phyloP scores from a whole-genome alignment of 805 yeast genomes.

The Clavispora santaluciae region DNA sequence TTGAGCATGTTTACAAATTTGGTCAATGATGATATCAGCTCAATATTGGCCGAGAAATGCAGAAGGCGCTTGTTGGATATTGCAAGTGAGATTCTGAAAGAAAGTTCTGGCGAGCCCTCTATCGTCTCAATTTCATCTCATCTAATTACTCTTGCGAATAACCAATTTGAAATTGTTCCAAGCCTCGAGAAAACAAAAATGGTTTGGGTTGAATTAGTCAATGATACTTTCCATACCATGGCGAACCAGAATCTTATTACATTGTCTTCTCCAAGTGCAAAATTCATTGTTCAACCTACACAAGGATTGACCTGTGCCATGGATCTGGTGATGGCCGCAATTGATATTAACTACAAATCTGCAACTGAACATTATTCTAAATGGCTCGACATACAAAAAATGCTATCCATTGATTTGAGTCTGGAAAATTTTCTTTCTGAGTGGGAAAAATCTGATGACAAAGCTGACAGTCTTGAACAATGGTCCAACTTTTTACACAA shows the following conservation, averaged over 20 bases:
- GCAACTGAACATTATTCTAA: constrained; percentile 19
- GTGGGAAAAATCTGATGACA: constrained; percentile 3
- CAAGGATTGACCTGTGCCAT: not conserved
- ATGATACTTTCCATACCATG: constrained; percentile 13
- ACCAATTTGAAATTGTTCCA: constrained; percentile 36
- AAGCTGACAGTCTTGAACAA: constrained; percentile 30
- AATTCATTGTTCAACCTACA: not conserved
- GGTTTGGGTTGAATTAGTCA: constrained; percentile 18
- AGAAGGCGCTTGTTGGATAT: constrained; percentile 8
- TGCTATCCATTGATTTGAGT: constrained; percentile 39
- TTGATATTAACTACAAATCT: constrained; percentile 27
- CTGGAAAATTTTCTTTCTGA: not conserved
- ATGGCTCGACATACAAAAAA: constrained; percentile 54
- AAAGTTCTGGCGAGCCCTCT: not conserved
- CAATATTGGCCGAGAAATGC: constrained; percentile 19
- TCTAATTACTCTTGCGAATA: constrained; percentile 32
- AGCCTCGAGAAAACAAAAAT: constrained; percentile 34
- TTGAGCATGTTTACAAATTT: constrained; percentile 16
- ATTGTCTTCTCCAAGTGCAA: not conserved
- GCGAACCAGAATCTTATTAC: constrained; percentile 12
- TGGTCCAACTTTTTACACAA: constrained; percentile 51
- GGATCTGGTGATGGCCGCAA: constrained; percentile 5
- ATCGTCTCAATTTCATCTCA: constrained; percentile 18
- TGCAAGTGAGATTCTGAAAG: not conserved
- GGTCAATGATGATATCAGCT: constrained; percentile 22